Percentiles rank a stretch among this genome's conserved stretches.
Conservation (phyloP, 371 early-diverging fungal genomes). For the Zychaea mexicana region DNA sequence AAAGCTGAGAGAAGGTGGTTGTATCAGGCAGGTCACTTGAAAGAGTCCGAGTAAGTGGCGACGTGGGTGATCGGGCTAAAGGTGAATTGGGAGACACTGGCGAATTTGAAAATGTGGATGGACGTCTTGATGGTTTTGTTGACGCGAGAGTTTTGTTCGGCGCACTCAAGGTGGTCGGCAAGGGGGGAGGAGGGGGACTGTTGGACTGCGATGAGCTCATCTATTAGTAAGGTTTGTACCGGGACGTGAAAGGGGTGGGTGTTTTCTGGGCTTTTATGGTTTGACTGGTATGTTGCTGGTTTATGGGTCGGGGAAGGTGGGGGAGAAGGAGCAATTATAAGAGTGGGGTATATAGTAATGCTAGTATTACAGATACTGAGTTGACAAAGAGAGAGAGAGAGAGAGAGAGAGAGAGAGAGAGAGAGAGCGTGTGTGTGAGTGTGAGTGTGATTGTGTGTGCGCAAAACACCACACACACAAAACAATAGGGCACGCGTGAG, state of each 20-base stretch:
- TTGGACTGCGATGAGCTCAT: conserved; percentile 24
- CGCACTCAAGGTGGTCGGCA: conserved; percentile 33
- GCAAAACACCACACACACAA: too few relatives aligned
- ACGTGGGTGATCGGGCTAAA: conserved; percentile 4
- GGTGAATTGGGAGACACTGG: conserved; percentile 18
- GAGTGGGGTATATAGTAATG: too few relatives aligned
- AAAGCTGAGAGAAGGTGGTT: conserved; percentile 19
- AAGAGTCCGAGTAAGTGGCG: conserved; percentile 27
- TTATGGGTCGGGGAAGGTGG: background rate
- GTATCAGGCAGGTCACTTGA: conserved; percentile 30
- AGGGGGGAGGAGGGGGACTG: conserved; percentile 10
- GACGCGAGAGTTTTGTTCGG: conserved; percentile 37
- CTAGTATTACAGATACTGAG: too few relatives aligned
- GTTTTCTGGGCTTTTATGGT: too few relatives aligned
- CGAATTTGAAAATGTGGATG: conserved; percentile 13
- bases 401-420: too few relatives aligned
- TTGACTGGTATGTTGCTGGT: too few relatives aligned
- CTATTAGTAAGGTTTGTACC: conserved; percentile 4
- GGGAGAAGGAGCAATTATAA: too few relatives aligned
- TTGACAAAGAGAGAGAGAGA: too few relatives aligned
- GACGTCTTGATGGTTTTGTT: conserved; percentile 28
- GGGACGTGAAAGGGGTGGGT: background rate
- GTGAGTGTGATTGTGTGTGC: too few relatives aligned
- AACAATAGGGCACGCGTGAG: too few relatives aligned
- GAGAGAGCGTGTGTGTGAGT: too few relatives aligned